phyloP scores from a whole-genome alignment of 768 basidiomycete genomes.

The Hydnomerulius pinastri region DNA sequence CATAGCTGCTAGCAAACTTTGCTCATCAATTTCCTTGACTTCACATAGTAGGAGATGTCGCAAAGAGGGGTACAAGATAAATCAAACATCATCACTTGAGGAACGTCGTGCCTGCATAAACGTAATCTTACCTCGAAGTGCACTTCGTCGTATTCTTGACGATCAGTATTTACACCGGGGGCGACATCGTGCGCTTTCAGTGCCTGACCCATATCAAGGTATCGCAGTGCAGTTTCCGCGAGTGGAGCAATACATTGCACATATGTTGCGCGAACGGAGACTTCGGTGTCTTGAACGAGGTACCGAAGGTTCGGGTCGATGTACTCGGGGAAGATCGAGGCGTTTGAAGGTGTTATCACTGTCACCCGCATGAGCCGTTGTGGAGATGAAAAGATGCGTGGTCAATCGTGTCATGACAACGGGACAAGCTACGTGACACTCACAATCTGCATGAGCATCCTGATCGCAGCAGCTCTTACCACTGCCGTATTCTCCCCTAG shows the following conservation, averaged over 20 bases:
- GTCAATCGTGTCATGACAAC: conserved; percentile 11
- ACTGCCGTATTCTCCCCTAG: too few species aligned
- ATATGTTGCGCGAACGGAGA: conserved; percentile 77
- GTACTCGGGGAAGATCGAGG: conserved; percentile 89
- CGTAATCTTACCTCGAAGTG: conserved; percentile 71
- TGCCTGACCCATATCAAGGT: conserved; percentile 93
- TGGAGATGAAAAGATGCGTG: conserved; percentile 30
- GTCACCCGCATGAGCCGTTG: conserved; percentile 60
- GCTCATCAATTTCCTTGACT: conserved; percentile 70
- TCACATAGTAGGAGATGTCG: conserved; percentile 87
- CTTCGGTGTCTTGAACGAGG: conserved; percentile 80
- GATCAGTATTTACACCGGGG: conserved; percentile 43
- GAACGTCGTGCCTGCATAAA: neutral
- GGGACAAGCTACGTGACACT: conserved; percentile 29
- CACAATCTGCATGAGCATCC: conserved; percentile 83
- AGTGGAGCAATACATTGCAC: conserved; percentile 86
- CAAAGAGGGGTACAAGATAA: conserved; percentile 91
- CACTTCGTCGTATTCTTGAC: conserved; percentile 73
- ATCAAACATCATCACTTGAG: conserved; percentile 75
- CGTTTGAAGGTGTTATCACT: conserved; percentile 64
- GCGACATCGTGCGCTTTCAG: conserved; percentile 78
- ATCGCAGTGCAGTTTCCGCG: conserved; percentile 83
- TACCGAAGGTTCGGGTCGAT: conserved; percentile 89
- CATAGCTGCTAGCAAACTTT: conserved; percentile 71
- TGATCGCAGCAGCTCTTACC: conserved; percentile 78